phyloP scores from a whole-genome alignment of 768 basidiomycete genomes.

The Boletus rubroflammeus region DNA sequence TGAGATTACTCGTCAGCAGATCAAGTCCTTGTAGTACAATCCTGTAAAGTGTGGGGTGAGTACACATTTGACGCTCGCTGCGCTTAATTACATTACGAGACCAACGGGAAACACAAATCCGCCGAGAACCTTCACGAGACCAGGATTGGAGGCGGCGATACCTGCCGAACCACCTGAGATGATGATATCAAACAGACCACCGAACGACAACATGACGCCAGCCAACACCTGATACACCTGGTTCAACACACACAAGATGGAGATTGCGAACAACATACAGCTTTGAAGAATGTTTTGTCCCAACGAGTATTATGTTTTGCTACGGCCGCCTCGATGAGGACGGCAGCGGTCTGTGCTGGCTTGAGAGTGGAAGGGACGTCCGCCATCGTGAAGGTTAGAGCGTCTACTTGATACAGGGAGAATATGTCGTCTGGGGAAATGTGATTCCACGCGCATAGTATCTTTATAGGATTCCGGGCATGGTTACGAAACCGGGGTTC shows the following conservation, averaged over 20 bases:
- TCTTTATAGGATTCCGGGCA: conserved; percentile 18
- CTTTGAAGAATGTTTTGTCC: conserved; percentile 62
- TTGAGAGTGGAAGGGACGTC: conserved; percentile 46
- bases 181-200: conserved; percentile 60
- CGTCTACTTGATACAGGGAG: conserved; percentile 6
- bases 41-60: conserved; percentile 37
- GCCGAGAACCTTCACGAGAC: conserved; percentile 60
- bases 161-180: conserved; percentile 55
- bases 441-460: not conserved
- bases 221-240: conserved; percentile 50
- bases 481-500: conserved; percentile 9
- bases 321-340: conserved; percentile 54
- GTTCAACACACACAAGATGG: not conserved
- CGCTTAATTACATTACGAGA: conserved; percentile 60
- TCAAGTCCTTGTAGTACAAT: conserved; percentile 70
- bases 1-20: conserved; percentile 72
- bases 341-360: conserved; percentile 54
- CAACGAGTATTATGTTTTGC: conserved; percentile 62
- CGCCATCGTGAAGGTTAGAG: conserved; percentile 12
- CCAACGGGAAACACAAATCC: conserved; percentile 75
- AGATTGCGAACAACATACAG: conserved; percentile 41
- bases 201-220: conserved; percentile 73
- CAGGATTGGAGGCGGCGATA: conserved; percentile 53
- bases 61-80: not conserved
- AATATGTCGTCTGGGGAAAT: not conserved